Base-by-base conservation (phyloP, 768 basidiomycete species). In the Tephrocybe sp. region DNA sequence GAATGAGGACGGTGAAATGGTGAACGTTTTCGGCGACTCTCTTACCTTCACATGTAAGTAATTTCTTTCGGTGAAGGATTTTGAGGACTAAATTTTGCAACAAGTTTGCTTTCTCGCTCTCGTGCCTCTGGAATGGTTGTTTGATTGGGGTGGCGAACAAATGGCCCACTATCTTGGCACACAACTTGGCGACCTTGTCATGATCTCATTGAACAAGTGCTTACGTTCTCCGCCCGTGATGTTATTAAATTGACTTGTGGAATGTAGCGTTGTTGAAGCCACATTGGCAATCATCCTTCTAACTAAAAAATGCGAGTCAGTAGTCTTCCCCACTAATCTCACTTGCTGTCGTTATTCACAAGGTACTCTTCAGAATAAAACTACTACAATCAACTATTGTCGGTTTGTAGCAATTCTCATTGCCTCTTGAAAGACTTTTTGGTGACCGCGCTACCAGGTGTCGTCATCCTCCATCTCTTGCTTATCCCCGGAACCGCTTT, bases 401-500 rank as follows among this genome's bases (percentile, higher is more conserved):
- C 31, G 86, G 83, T 79, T 48, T n/a, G 67, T 40, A 4, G 9
- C 12, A 29, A 50, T 18, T 27, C 18, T 24, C 21, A 25, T 15
- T 24, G 12, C 8, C 36, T 3, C 34, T 27, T 3, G 11, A 30
- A 34, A 25, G 12, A 25, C 41, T 1, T n/a, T 11, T 25, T 16
- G 5, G 11, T 36, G n/a, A 44, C 25, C 16, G 18, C 21, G 8
- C 7, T 10, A 27, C 9, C 50, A 82, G 84, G 87, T 15, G 87
- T 90, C 7, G 74, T 88, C 5, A 65, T 90, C n/a, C 71, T 90
- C 9, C 87, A 87, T 61, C 72, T 88, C 1, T 73, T 90, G 1
- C 74, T 90, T 12, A 71, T 89, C 37, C 86, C 87, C 0, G 87
- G 87, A 2, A 71, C 77, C 3, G 73, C 86, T 0, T 89, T 88